Evolutionary conservation across 129 eudicot species (phyloP), one percentile per base, ranked within the genome.

Genomic region (Lonicera japonica): DNA sequence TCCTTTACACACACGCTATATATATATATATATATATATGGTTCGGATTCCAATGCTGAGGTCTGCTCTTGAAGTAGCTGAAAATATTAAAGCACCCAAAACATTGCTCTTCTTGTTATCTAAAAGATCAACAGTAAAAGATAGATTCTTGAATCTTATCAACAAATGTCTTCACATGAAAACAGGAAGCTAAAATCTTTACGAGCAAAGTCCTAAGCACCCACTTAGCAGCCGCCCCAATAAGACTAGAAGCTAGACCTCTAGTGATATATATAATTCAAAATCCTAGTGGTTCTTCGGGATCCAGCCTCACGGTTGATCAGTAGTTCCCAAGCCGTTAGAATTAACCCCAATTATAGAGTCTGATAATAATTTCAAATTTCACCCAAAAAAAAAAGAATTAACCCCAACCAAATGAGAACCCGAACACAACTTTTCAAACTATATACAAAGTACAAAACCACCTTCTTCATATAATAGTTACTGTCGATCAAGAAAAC

Each of bases 61-160:
- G 86, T n/a, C 82, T 86, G 78, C 82, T 67, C 65, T 77, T 84
- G 59, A 86, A 64, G 71, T 82, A 86, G 75, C 89, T 85, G 88
- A 43, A 64, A 58, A 18, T n/a, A 22, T 38, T 54, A 62, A 29
- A n/a, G n/a, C n/a, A n/a, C n/a, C n/a, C n/a, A n/a, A 52, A 48
- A n/a, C 34, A 29, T 29, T 11, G 14, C 16, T 8, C 0, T 47
- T 11, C 53, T 47, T 8, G 53, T 47, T n/a, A 47, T n/a, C n/a
- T n/a, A n/a, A n/a, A n/a, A n/a, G n/a, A n/a, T n/a, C n/a, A n/a
- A n/a, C n/a, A 4, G 4, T 47, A 11, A 65, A 87, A 88, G 6
- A 92, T 68, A 13, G 85, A 73, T 63, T 87, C 95, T 72, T 87
- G 98, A 67, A 92, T 92, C 67, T 90, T 81, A 36, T 87, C 98